These are phyloP conservation scores for Suillus hirtellus DNA, from an alignment of 768 basidiomycete species.

Conservation along the genomic window DNA sequence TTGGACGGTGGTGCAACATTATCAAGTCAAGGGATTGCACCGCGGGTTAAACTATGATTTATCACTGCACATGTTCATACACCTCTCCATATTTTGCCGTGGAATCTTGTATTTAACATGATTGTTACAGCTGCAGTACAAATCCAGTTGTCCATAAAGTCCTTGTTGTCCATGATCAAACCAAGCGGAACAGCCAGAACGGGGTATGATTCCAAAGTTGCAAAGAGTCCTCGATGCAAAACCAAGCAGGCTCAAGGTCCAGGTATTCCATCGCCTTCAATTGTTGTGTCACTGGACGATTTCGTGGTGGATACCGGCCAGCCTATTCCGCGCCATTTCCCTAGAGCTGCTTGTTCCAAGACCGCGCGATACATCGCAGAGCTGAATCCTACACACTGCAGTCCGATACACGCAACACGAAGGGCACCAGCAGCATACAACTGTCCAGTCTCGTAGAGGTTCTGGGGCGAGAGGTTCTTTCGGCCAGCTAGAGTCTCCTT, in stretches of 20 bases:
- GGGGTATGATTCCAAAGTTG: constrained; percentile 3
- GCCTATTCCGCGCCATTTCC: constrained; percentile 22
- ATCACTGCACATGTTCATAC: no score
- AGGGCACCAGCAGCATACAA: constrained; percentile 74
- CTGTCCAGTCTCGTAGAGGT: constrained; percentile 71
- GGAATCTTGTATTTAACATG: neutral
- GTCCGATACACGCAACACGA: constrained; percentile 68
- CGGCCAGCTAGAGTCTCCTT: constrained; percentile 71
- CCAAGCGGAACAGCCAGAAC: neutral
- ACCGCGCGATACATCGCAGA: constrained; percentile 61
- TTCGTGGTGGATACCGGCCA: neutral
- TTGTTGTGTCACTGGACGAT: neutral
- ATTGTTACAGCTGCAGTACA: neutral
- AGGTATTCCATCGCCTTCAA: neutral
- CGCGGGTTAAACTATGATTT: constrained; percentile 26
- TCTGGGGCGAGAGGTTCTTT: constrained; percentile 78
- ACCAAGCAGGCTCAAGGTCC: constrained; percentile 1
- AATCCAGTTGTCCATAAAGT: constrained; percentile 1
- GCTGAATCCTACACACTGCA: constrained; percentile 80
- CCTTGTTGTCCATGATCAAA: neutral
- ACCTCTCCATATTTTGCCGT: neutral
- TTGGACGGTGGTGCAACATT: constrained; percentile 64
- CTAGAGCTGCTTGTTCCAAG: constrained; percentile 56
- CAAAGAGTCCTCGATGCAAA: neutral
- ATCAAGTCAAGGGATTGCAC: constrained; percentile 23